Base-by-base conservation (phyloP, 768 basidiomycete genomes). In the Leccinum longicurvipes region DNA sequence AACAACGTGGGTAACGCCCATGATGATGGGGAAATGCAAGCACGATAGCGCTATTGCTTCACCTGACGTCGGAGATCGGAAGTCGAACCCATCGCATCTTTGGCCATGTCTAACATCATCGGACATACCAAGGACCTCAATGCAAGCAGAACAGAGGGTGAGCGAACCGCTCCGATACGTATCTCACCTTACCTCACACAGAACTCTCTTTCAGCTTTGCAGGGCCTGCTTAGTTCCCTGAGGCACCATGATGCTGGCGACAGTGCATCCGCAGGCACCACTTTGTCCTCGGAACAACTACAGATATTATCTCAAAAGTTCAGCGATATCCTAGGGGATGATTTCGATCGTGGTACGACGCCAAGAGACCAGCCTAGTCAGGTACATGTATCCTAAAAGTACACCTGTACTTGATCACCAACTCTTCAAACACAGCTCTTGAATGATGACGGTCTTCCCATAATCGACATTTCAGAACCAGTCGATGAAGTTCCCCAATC, bases 381-480 rank as follows among this genome's bases (percentile, higher is more conserved):
- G 81, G 89, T 88, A 75, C 62, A 81, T 62, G 62, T 46, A 19
- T 44, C 46, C 51, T 54, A n/a, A 56, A 56, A 48, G 31, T 51
- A 46, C 56, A 59, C 60, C 6, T 61, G 55, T 19, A 39, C 61
- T 57, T 62, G 56, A 62, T 66, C 58, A 51, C 58, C 64, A 60
- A 62, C 51, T 21, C 28, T n/a, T 34, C 58, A 41, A 39, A 57
- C 63, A 7, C 57, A 91, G 89, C 75, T 86, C 51, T 62, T 86
- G 39, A 88, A 87, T 63, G 87, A 90, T 63, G 89, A 92, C 47
- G 89, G 88, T 3, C 79, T 89, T 36, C 89, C 89, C 11, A 86
- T 92, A 58, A 76, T 91, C 57, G 90, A 92, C 34, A 85, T 92
- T 54, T 79, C 78, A 28, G 90, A 92, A 64, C 83, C 82, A 41